Percentiles rank a stretch among this genome's conserved stretches.
Evolutionary conservation across 495 filamentous ascomycete species (phyloP).

Genomic region (Penicillium alfredii): DNA sequence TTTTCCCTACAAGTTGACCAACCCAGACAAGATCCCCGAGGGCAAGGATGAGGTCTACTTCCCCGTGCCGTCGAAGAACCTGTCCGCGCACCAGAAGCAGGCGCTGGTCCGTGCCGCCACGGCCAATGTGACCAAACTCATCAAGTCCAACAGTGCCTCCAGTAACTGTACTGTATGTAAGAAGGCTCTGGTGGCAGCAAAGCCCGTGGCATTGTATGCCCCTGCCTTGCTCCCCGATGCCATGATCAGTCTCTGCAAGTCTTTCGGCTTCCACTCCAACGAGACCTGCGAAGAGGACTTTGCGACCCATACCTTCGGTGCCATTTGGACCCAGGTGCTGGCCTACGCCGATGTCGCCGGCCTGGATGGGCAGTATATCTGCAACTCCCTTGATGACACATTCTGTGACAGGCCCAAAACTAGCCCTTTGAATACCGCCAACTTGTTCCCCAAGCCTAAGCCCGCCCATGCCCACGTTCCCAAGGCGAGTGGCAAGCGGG

Average conservation of each 20-base stretch:
- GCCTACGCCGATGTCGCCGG: conserved; percentile 49
- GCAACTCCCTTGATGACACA: conserved; percentile 40
- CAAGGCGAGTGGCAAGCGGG: conserved; percentile 42
- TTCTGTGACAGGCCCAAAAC: conserved; percentile 46
- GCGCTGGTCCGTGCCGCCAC: conserved; percentile 35
- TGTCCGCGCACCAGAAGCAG: conserved; percentile 34
- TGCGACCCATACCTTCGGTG: conserved; percentile 42
- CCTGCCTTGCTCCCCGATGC: conserved; percentile 44
- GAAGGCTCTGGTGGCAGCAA: conserved; percentile 43
- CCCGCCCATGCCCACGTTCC: conserved; percentile 39
- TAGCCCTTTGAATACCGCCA: conserved; percentile 35
- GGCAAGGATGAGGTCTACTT: conserved; percentile 47
- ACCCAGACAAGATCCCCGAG: conserved; percentile 46
- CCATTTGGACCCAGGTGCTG: conserved; percentile 53
- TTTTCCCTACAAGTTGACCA: conserved; percentile 51
- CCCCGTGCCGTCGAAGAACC: conserved; percentile 36
- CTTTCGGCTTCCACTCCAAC: conserved; percentile 36
- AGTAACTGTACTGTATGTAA: conserved; percentile 50
- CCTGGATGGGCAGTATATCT: conserved; percentile 54
- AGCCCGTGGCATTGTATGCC: conserved; percentile 43
- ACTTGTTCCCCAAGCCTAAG: conserved; percentile 52
- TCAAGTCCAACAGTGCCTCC: conserved; percentile 30
- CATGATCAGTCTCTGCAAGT: conserved; percentile 46
- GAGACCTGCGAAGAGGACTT: conserved; percentile 42
- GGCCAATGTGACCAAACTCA: conserved; percentile 40